Percentiles rank a stretch among this genome's conserved stretches.
Evolutionary conservation across 164 flowering plant genomes (phyloP).

Genomic region (Nymphaea colorata): DNA sequence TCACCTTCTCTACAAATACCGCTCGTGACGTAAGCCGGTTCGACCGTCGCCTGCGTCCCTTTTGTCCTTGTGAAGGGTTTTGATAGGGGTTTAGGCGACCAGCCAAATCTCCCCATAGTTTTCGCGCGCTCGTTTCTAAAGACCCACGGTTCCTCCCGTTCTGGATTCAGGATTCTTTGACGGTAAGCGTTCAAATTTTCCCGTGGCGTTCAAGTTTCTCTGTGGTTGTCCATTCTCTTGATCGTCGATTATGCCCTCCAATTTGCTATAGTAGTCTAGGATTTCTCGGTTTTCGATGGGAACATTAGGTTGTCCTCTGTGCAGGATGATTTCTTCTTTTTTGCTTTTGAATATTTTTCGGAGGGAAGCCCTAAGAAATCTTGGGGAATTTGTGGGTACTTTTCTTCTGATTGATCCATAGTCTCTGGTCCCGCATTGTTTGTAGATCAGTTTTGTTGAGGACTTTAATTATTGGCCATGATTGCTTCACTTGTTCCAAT

Average conservation of each 20-base stretch:
- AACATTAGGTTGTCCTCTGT: background rate
- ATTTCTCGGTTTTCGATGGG: no score
- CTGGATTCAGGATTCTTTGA: background rate
- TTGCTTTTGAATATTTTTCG: background rate
- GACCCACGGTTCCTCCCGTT: background rate
- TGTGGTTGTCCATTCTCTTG: background rate
- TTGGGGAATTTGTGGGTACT: background rate
- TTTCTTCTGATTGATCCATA: background rate
- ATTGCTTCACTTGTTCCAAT: background rate
- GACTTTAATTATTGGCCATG: background rate
- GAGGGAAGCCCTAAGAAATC: background rate
- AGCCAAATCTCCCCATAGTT: background rate
- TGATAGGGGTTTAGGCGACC: background rate
- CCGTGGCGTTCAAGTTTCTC: background rate
- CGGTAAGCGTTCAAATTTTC: background rate
- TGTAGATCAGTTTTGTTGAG: background rate
- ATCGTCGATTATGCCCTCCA: background rate
- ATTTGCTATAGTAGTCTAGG: background rate
- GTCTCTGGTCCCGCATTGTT: background rate
- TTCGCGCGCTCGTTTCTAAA: background rate
- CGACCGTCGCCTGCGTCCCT: background rate
- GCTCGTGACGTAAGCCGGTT: background rate
- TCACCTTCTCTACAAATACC: background rate
- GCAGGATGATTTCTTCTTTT: background rate
- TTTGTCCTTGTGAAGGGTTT: background rate